Percentiles rank a stretch among this genome's conserved stretches.
These are phyloP conservation scores for Leccinum incarnatum DNA, from an alignment of 768 basidiomycete species.

Conservation along the genomic window DNA sequence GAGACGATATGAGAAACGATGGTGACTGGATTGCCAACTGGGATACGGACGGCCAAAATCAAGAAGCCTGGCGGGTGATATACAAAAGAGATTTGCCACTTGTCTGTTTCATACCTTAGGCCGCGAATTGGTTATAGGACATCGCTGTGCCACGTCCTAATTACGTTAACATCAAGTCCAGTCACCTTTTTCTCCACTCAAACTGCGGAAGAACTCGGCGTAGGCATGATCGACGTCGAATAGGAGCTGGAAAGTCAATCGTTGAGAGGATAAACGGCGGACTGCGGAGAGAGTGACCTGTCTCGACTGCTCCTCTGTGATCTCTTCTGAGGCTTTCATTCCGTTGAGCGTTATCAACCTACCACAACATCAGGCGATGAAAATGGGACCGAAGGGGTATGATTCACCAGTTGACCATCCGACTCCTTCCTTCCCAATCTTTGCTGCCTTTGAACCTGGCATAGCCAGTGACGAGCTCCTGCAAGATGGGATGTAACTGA, in stretches of 20 bases:
- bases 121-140: not conserved
- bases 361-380: not conserved
- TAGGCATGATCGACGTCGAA: constrained; percentile 98
- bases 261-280: not conserved
- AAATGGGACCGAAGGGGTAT: not conserved
- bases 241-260: constrained; percentile 55
- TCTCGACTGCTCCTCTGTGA: constrained; percentile 90
- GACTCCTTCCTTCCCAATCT: constrained; percentile 93
- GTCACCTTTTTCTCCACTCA: constrained; percentile 43
- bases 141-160: not conserved
- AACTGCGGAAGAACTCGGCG: constrained; percentile 84
- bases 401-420: constrained; percentile 85
- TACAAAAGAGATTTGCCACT: not conserved
- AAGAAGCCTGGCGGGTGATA: not conserved
- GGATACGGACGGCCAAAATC: too few species aligned
- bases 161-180: constrained; percentile 15
- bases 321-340: constrained; percentile 96
- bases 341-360: constrained; percentile 98
- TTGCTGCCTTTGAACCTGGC: constrained; percentile 92
- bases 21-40: not conserved
- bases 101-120: not conserved
- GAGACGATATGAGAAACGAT: not conserved
- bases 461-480: constrained; percentile 91
- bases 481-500: constrained; percentile 89
- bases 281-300: constrained; percentile 51